A percentile compares a stretch with the other conserved stretches of the same genome.
phyloP scores from a whole-genome alignment of 768 basidiomycete genomes.

The Auricularia sp. region DNA sequence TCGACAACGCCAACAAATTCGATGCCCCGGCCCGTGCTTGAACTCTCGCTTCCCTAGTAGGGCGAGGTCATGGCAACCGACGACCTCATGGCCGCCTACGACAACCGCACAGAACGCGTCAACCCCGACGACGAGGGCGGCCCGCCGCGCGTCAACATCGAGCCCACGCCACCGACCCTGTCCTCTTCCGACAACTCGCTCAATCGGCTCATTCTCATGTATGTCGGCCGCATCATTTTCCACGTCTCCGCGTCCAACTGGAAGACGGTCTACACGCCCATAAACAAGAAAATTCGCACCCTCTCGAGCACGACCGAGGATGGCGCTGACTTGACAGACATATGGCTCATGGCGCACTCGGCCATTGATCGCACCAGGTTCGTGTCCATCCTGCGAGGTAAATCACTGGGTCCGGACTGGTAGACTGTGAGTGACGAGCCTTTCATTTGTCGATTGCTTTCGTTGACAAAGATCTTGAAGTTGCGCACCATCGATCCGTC shows the following conservation, averaged over 20 bases:
- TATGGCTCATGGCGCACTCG: slow-evolving; percentile 70
- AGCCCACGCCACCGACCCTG: slow-evolving; percentile 54
- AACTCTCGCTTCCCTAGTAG: not conserved
- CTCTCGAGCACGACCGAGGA: slow-evolving; percentile 36
- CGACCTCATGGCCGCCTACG: not conserved
- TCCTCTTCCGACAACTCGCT: slow-evolving; percentile 45
- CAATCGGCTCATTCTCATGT: slow-evolving; percentile 56
- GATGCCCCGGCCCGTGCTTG: not conserved
- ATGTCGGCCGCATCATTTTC: slow-evolving; percentile 70
- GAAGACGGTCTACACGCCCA: slow-evolving; percentile 60
- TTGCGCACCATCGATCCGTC: slow-evolving; percentile 3
- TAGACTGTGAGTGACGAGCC: slow-evolving; percentile 32
- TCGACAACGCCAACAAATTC: not conserved
- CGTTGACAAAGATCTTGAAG: not conserved
- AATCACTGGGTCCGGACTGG: slow-evolving; percentile 60
- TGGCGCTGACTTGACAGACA: slow-evolving; percentile 48
- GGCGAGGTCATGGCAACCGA: not conserved
- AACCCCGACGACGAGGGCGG: no score
- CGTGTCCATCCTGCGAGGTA: slow-evolving; percentile 49
- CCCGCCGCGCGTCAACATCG: slow-evolving; percentile 28
- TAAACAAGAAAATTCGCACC: slow-evolving; percentile 57
- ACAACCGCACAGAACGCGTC: no score
- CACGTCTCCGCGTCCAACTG: slow-evolving; percentile 86
- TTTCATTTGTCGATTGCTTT: not conserved
- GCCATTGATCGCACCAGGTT: slow-evolving; percentile 65